Conservation (phyloP, 495 filamentous ascomycete genomes). For the Elaphomyces granulatus region DNA sequence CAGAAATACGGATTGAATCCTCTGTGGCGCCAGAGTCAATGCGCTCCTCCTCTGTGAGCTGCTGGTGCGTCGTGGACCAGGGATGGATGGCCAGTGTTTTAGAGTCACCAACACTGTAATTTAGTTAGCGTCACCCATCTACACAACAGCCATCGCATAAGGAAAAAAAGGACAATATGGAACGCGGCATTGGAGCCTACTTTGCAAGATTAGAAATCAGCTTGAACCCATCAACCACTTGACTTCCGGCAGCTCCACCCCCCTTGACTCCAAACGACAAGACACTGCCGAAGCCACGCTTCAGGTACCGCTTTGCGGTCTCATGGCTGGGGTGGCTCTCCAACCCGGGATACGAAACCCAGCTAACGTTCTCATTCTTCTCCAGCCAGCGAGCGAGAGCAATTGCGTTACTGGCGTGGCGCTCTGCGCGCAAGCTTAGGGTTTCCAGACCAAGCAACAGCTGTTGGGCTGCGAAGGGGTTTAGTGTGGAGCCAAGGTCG, state of each 20-base stretch:
- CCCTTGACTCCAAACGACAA: slow-evolving; percentile 90
- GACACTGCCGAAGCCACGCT: slow-evolving; percentile 80
- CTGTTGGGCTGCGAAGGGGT: slow-evolving; percentile 94
- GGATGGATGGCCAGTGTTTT: slow-evolving; percentile 94
- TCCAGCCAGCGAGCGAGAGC: slow-evolving; percentile 74
- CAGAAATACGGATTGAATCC: slow-evolving; percentile 91
- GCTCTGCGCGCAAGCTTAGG: slow-evolving; percentile 67
- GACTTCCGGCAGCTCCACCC: slow-evolving; percentile 61
- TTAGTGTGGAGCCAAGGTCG: slow-evolving; percentile 71
- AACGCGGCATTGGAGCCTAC: slow-evolving; percentile 21
- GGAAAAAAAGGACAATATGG: neutral
- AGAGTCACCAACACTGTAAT: slow-evolving; percentile 45
- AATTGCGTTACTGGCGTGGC: slow-evolving; percentile 77
- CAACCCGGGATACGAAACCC: slow-evolving; percentile 91
- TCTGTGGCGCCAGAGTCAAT: slow-evolving; percentile 71
- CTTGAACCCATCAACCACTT: slow-evolving; percentile 90
- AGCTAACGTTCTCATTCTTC: slow-evolving; percentile 67
- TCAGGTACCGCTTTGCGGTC: slow-evolving; percentile 78
- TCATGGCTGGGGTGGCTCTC: slow-evolving; percentile 68
- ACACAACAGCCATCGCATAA: no score
- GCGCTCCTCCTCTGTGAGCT: slow-evolving; percentile 74
- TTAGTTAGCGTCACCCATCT: slow-evolving; percentile 1
- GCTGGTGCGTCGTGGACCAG: slow-evolving; percentile 93
- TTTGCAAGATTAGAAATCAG: slow-evolving; percentile 87
- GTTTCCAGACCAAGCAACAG: slow-evolving; percentile 85